Percentiles rank a stretch among this genome's conserved stretches.
These are phyloP conservation scores for Theobroma cacao DNA, from an alignment of 345 rosid species.

Conservation along the genomic window DNA sequence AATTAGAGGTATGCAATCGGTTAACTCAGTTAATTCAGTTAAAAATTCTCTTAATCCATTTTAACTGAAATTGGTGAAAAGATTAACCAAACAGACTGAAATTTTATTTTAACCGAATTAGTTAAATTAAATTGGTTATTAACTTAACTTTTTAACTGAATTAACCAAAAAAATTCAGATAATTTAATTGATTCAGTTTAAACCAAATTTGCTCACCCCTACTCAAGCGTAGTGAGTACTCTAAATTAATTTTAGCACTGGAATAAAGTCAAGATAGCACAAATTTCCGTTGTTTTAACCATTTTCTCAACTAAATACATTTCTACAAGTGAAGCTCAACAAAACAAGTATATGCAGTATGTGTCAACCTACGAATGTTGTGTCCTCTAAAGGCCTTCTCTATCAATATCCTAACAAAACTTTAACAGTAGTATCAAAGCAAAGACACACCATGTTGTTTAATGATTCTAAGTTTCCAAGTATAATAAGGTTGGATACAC, in stretches of 20 bases:
- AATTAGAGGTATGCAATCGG: too few relatives aligned
- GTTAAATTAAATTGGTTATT: too few relatives aligned
- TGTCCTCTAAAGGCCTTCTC: not conserved
- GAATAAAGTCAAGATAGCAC: not conserved
- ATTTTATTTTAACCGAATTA: too few relatives aligned
- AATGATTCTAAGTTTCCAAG: not conserved
- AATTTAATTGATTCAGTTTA: too few relatives aligned
- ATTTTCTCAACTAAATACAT: not conserved
- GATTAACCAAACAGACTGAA: too few relatives aligned
- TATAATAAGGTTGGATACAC: not conserved
- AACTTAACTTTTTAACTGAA: too few relatives aligned
- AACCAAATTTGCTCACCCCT: too few relatives aligned
- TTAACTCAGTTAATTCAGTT: too few relatives aligned
- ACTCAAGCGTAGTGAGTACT: too few relatives aligned
- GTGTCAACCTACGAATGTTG: not conserved
- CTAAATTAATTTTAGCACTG: not conserved
- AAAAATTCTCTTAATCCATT: too few relatives aligned
- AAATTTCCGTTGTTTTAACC: not conserved
- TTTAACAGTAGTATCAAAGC: not conserved
- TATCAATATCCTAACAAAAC: not conserved
- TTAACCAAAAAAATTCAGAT: too few relatives aligned
- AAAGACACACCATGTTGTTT: constrained; percentile 3
- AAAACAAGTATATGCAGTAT: not conserved
- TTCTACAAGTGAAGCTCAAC: not conserved
- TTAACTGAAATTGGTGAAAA: too few relatives aligned